Base-by-base conservation (phyloP, 345 rosid genomes). In the Gossypium ekmanianum region DNA sequence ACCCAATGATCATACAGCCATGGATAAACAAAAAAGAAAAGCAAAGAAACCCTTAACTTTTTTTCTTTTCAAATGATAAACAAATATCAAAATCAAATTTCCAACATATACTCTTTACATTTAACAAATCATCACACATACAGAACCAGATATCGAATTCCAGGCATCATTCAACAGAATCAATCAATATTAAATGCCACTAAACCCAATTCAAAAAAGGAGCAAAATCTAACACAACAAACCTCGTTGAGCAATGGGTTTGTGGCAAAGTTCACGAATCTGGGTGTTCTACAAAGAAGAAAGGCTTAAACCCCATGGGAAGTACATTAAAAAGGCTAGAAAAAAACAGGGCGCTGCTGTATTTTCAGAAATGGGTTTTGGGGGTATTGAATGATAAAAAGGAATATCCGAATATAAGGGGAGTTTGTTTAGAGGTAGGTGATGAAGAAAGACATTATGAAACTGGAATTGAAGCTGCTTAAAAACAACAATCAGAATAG, bases 361-460 rank as follows among this genome's bases (percentile, higher is more conserved):
- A 34, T 34, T 34, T 34, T 34, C 41, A 34, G 56, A 52, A 52
- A 52, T 16, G 56, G 20, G 18, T 34, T 34, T 34, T 34, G 41
- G 7, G 41, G 41, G 18, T 51, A 12, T 51, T 51, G 55, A 16
- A 3, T 45, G 50, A 44, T 83, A 10, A 68, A 78, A 82, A 68
- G 77, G 85, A 72, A 65, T 82, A 78, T 58, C 7, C 41, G 7
- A 34, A 34, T 34, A 5, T 34, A 5, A 34, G 77, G 59, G 83
- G 83, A 84, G 85, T 78, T 34, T 87, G 74, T 87, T 88, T 5
- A 84, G 87, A 26, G 82, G 83, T 87, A 79, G 93, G 88, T 87
- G 50, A 78, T 67, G 80, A 78, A 80, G 77, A 79, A 74, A 69
- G 82, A 77, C 81, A 81, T 81, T 18, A 18, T 11, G 61, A 6